Evolutionary conservation across 257 asterid species (phyloP).

Genomic region (Ajuga chamaepitys): DNA sequence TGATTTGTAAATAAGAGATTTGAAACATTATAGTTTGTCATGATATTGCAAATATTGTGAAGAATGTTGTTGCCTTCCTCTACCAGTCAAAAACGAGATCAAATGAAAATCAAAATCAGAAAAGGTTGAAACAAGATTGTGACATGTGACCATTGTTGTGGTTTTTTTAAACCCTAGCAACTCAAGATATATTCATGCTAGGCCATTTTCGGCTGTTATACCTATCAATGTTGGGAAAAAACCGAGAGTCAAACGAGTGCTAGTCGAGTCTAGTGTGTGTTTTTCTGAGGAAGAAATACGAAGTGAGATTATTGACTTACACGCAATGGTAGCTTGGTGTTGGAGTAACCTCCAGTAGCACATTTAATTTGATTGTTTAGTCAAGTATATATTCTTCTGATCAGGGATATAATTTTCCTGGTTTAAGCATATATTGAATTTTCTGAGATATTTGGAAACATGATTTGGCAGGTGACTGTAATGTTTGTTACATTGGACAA

Average conservation of each 20-base stretch:
- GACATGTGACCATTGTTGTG: background rate
- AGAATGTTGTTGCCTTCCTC: background rate
- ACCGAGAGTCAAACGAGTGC: background rate
- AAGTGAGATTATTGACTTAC: background rate
- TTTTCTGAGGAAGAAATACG: background rate
- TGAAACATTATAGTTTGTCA: background rate
- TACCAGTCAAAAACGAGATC: slow-evolving; percentile 29
- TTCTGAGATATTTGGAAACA: slow-evolving; percentile 19
- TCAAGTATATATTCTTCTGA: background rate
- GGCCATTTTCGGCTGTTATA: background rate
- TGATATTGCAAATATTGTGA: background rate
- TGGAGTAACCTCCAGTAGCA: background rate
- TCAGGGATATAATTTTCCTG: background rate
- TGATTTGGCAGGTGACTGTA: slow-evolving; percentile 77
- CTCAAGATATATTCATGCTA: background rate
- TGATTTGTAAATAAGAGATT: background rate
- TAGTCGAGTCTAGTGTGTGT: background rate
- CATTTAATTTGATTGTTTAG: background rate
- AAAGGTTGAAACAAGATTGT: background rate
- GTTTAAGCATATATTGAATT: slow-evolving; percentile 5
- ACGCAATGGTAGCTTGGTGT: background rate
- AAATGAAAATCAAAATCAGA: background rate
- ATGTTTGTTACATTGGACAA: slow-evolving; percentile 96
- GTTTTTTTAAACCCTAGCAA: background rate
- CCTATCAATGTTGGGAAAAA: background rate